A percentile compares a stretch with the other conserved stretches of the same genome.
These are phyloP conservation scores for Zygosaccharomyces pseudorouxii DNA, from an alignment of 805 yeast genomes.

Conservation along the genomic window DNA sequence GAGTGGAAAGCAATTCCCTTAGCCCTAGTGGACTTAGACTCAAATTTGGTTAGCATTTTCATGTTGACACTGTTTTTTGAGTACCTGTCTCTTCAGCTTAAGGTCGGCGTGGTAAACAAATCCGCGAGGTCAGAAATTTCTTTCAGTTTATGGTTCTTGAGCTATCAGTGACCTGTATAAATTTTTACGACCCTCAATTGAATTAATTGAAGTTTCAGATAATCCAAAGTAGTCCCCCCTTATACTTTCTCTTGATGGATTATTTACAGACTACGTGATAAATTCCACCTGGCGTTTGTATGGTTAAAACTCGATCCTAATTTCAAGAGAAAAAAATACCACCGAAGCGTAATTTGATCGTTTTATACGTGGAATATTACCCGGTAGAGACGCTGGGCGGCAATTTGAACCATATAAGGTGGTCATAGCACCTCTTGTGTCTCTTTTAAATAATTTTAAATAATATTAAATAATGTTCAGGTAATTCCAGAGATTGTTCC, in stretches of 20 bases:
- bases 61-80: constrained; percentile 39
- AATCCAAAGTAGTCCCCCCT: neutral
- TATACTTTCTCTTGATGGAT: neutral
- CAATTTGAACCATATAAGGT: neutral
- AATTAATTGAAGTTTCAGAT: neutral
- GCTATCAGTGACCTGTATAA: neutral
- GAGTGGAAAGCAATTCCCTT: constrained; percentile 98
- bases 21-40: constrained; percentile 96
- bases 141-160: neutral
- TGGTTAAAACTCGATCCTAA: constrained; percentile 1
- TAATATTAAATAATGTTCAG: too few species aligned
- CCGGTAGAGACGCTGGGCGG: neutral
- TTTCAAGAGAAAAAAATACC: constrained; percentile 1
- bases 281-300: constrained; percentile 7
- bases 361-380: neutral
- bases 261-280: neutral
- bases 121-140: constrained; percentile 4
- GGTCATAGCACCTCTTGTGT: neutral
- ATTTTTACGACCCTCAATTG: constrained; percentile 1
- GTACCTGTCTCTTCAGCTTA: neutral
- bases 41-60: constrained; percentile 89
- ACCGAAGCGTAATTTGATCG: neutral
- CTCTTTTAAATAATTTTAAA: neutral
- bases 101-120: constrained; percentile 4
- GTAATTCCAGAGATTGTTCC: too few species aligned